Base-by-base conservation (phyloP, 1,139 yeast genomes). In the Zygosaccharomyces pseudobailii region DNA sequence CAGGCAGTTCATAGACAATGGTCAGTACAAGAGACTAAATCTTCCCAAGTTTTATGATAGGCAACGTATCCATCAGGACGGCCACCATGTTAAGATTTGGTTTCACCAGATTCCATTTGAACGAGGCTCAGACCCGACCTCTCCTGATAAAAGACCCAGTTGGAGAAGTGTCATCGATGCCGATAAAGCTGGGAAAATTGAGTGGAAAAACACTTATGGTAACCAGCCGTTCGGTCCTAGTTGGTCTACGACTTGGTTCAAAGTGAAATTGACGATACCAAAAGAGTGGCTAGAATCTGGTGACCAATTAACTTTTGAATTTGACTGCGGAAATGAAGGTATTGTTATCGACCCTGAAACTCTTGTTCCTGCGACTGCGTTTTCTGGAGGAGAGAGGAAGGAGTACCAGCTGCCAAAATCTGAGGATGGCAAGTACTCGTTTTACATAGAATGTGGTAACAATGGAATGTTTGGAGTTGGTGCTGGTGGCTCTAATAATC, bases 221-320 rank as follows among this genome's bases (percentile, higher is more conserved):
- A 95, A 95, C 25, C 82, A 85, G 58, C 71, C 74, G n/a, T 88
- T 86, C 66, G 97, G 96, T 0, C 97, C 97, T 2, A 84, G 95
- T 13, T 92, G 97, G 98, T 84, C 92, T 54, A 85, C 97, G 1
- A 94, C 89, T 57, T 92, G 98, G 98, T 88, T 92, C 68, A 78
- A 82, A 57, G 71, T 90, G 35, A 69, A 74, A 23, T 68, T 87
- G 52, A 71, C 72, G 27, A 71, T 90, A 6, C 95, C 96, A 0
- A 59, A 71, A 20, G 66, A 72, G 3, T 85, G 92, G 86, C 56
- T 74, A 13, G 64, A 67, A 13, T 46, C 61, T 3, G 71, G 70
- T 36, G 76, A 75, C 35, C 75, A 75, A 49, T 75, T 89, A 39
- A 71, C 81, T 47, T 79, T 89, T 51, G 86, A 88, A 51, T 92